These are phyloP conservation scores for Tolypocladium pustulatum DNA, from an alignment of 2,329 filamentous ascomycete genomes.

Conservation along the genomic window DNA sequence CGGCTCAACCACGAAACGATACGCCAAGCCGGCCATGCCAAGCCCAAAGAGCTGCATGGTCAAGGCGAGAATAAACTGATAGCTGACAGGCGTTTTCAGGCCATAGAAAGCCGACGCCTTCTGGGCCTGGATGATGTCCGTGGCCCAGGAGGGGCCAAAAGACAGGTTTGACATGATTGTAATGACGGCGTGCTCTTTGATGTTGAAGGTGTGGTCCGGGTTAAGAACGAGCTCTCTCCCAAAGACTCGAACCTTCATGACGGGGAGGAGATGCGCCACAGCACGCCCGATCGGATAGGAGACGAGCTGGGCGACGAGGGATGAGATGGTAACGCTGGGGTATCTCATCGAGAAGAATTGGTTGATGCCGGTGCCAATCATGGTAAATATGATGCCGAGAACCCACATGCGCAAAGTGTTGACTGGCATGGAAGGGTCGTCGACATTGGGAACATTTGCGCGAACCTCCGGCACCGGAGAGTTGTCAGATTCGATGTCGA, in stretches of 20 bases:
- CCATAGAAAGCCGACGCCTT: neutral
- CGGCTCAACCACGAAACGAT: constrained; percentile 45
- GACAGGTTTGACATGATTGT: constrained; percentile 26
- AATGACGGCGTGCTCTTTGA: constrained; percentile 26
- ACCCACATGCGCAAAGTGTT: constrained; percentile 32
- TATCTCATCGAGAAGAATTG: constrained; percentile 33
- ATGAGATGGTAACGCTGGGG: constrained; percentile 11
- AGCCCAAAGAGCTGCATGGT: constrained; percentile 53
- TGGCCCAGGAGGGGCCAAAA: neutral
- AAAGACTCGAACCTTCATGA: constrained; percentile 26
- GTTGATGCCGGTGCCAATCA: constrained; percentile 32
- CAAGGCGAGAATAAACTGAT: constrained; percentile 45
- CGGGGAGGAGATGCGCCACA: constrained; percentile 31
- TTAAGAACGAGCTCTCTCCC: constrained; percentile 32
- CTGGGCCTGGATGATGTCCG: constrained; percentile 1
- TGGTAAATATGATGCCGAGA: constrained; percentile 31
- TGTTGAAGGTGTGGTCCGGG: constrained; percentile 28
- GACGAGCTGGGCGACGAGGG: constrained; percentile 28
- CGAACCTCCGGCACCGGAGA: constrained; percentile 19
- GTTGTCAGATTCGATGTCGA: constrained; percentile 1
- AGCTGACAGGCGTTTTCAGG: constrained; percentile 40
- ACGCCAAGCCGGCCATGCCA: constrained; percentile 46
- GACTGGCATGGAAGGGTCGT: constrained; percentile 17
- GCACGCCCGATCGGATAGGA: constrained; percentile 29
- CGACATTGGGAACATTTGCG: constrained; percentile 26